phyloP scores from a whole-genome alignment of 495 filamentous ascomycete genomes.

The Aspergillus kassunensis region DNA sequence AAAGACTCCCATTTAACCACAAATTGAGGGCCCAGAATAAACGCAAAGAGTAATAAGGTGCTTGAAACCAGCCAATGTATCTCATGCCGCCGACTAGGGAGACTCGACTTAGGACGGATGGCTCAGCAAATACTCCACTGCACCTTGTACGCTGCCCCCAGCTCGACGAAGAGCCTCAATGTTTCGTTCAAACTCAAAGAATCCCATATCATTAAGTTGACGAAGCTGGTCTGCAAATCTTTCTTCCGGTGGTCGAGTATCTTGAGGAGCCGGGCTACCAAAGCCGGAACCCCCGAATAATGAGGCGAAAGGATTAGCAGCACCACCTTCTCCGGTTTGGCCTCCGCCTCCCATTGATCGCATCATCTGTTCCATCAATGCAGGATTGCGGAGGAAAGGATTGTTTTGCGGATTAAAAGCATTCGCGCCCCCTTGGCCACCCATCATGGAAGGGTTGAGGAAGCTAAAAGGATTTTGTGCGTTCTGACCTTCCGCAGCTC shows the following conservation, averaged over 20 bases:
- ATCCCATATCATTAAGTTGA: slow-evolving; percentile 98
- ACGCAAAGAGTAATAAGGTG: slow-evolving; percentile 5
- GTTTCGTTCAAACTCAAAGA: slow-evolving; percentile 94
- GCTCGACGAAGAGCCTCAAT: slow-evolving; percentile 81
- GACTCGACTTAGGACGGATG: slow-evolving; percentile 20
- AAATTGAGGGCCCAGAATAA: slow-evolving; percentile 5
- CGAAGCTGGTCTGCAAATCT: slow-evolving; percentile 84
- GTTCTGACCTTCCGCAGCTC: slow-evolving; percentile 25
- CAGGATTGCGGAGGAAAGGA: slow-evolving; percentile 47
- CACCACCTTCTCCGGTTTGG: slow-evolving; percentile 27
- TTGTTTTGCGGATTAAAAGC: slow-evolving; percentile 47
- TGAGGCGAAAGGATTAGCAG: slow-evolving; percentile 34
- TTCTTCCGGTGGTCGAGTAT: slow-evolving; percentile 90
- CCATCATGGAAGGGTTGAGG: slow-evolving; percentile 45
- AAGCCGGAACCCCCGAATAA: slow-evolving; percentile 40
- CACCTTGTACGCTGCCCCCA: slow-evolving; percentile 93
- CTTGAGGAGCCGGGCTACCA: slow-evolving; percentile 44
- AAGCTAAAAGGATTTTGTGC: slow-evolving; percentile 53
- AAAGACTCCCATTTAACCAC: slow-evolving; percentile 6
- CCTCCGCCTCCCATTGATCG: slow-evolving; percentile 41
- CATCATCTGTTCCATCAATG: slow-evolving; percentile 45
- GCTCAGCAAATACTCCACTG: slow-evolving; percentile 69
- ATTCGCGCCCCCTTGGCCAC: slow-evolving; percentile 34
- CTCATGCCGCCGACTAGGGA: neutral
- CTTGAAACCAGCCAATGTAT: slow-evolving; percentile 3